phyloP scores from a whole-genome alignment of 768 basidiomycete species.

The Termitomyces heimii region DNA sequence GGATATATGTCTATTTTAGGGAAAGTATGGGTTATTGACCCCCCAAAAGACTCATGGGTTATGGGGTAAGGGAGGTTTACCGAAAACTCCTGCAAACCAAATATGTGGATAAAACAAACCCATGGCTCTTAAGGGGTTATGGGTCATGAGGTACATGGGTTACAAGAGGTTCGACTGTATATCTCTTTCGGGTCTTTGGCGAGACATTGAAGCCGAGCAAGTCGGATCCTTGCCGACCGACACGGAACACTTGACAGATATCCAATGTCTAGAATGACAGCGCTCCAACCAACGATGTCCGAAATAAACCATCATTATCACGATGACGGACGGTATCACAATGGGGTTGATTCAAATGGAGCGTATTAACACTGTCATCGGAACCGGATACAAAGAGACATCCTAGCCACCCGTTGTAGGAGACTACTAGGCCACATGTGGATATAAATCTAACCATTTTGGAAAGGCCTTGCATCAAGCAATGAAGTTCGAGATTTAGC shows the following conservation, averaged over 20 bases:
- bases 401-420: not conserved
- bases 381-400: not conserved
- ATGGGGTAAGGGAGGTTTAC: no score
- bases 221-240: constrained; percentile 38
- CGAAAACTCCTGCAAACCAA: no score
- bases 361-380: constrained; percentile 36
- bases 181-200: not conserved
- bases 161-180: no score
- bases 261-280: constrained; percentile 32
- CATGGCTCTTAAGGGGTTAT: no score
- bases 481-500: no score
- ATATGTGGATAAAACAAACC: no score
- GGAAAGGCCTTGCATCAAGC: not conserved
- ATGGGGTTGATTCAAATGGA: constrained; percentile 37
- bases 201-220: constrained; percentile 44
- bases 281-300: not conserved
- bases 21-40: no score
- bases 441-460: not conserved
- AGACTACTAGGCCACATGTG: not conserved
- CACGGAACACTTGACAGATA: constrained; percentile 46
- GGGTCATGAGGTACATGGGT: no score
- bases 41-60: no score
- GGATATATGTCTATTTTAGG: no score
- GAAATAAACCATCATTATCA: constrained; percentile 20
- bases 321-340: constrained; percentile 52